Evolutionary conservation across 2,329 filamentous ascomycete genomes (phyloP).

Genomic region (Furcasterigmium sp.): DNA sequence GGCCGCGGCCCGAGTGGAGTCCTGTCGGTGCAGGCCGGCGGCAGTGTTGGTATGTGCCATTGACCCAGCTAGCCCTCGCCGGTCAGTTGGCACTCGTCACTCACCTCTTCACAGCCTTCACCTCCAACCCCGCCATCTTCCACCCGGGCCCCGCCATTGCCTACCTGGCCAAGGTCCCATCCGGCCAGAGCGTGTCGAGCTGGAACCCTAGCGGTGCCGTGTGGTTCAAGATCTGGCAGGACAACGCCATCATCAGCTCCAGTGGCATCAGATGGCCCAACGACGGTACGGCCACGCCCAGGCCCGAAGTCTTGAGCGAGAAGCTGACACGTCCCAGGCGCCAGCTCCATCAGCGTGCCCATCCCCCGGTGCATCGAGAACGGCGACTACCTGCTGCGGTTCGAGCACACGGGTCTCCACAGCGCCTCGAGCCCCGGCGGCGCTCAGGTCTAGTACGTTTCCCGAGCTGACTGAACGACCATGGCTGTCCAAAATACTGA

Average conservation of each 20-base stretch:
- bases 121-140: slow-evolving; percentile 27
- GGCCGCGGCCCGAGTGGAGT: slow-evolving; percentile 37
- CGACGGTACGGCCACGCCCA: slow-evolving; percentile 12
- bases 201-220: slow-evolving; percentile 26
- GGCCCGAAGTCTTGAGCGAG: too few relatives aligned
- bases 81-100: not conserved
- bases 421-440: slow-evolving; percentile 31
- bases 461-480: too few relatives aligned
- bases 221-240: slow-evolving; percentile 33
- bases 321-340: not conserved
- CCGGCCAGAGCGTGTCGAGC: slow-evolving; percentile 21
- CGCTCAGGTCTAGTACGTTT: slow-evolving; percentile 34
- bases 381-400: slow-evolving; percentile 44
- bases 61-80: too few relatives aligned
- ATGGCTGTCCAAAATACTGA: not conserved
- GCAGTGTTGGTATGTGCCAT: slow-evolving; percentile 10
- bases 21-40: slow-evolving; percentile 22
- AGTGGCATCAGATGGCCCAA: slow-evolving; percentile 28
- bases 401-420: slow-evolving; percentile 44
- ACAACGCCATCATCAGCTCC: slow-evolving; percentile 26
- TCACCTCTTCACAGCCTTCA: slow-evolving; percentile 20
- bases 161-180: slow-evolving; percentile 30
- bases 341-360: slow-evolving; percentile 23
- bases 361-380: slow-evolving; percentile 38
- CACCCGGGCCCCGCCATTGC: slow-evolving; percentile 31